Evolutionary conservation across 352 stramenopile species (phyloP).

Genomic region (Phytopythium delawarense): DNA sequence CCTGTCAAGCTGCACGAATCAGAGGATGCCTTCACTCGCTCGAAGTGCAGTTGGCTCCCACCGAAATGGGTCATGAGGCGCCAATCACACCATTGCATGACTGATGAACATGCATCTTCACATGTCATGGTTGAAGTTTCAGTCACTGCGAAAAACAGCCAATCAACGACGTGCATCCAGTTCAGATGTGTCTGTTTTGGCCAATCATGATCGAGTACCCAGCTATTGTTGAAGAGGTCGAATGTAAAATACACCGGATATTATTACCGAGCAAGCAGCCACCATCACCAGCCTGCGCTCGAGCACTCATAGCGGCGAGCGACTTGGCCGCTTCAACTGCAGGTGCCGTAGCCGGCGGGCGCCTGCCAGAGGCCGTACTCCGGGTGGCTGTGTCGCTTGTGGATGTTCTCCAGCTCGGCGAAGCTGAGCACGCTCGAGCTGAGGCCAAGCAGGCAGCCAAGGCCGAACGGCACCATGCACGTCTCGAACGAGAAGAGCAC

Average conservation of each 20-base stretch:
- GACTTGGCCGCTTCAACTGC: not conserved
- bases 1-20: not conserved
- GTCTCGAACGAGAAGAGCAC: slow-evolving; percentile 69
- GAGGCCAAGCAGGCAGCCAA: slow-evolving; percentile 65
- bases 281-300: not conserved
- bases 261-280: not conserved
- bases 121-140: not conserved
- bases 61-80: too few relatives aligned
- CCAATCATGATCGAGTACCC: not conserved
- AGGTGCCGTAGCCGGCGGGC: slow-evolving; percentile 34
- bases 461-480: slow-evolving; percentile 66
- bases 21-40: too few relatives aligned
- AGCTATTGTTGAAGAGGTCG: not conserved
- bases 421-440: slow-evolving; percentile 64
- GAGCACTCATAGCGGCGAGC: not conserved
- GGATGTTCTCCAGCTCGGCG: slow-evolving; percentile 70
- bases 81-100: too few relatives aligned
- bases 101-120: too few relatives aligned
- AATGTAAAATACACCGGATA: slow-evolving; percentile 3
- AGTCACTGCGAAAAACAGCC: not conserved
- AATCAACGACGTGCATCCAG: not conserved
- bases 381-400: slow-evolving; percentile 78
- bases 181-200: not conserved
- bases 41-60: too few relatives aligned
- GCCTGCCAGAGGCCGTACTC: slow-evolving; percentile 71